Base-by-base conservation (phyloP, 2,329 filamentous ascomycete species). In the Neonectria hederae region DNA sequence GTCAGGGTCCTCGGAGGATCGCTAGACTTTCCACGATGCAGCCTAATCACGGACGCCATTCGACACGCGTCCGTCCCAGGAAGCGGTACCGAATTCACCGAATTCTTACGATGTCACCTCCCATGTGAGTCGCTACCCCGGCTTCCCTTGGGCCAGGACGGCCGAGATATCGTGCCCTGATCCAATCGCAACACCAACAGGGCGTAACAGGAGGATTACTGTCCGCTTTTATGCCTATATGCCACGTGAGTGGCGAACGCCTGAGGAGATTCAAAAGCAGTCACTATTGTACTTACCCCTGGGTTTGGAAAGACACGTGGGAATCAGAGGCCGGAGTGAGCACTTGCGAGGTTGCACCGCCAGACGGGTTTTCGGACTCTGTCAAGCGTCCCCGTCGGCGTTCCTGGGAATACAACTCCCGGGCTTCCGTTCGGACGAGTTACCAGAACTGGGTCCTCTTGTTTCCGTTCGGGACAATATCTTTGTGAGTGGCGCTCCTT, bases 401-500 rank as follows among this genome's bases (percentile, higher is more conserved):
- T 62, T 13, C 11, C 24, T 51, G 32, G n/a, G 11, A 43, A 53
- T 53, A 14, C 42, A 24, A 55, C 51, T 17, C 11, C 26, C 32
- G 49, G 22, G 48, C 42, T 51, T 61, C 51, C 42, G 58, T 35
- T 60, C 54, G 30, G 32, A 11, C 28, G 46, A 28, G 2, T n/a
- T 19, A 17, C 32, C 32, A 2, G 13, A 35, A 35, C 6, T 17
- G 32, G 13, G 14, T 6, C 32, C 5, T 28, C 5, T 9, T 54
- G 43, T 57, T 53, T 62, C 54, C 46, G 59, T 35, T 62, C 40
- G 26, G 43, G 40, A n/a, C 35, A 38, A 28, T n/a, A 30, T 17
- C n/a, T 19, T 21, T 11, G 24, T 22, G 22, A 54, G 28, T 30
- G n/a, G 24, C 21, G n/a, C 7, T n/a, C 3, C 45, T 49, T 49